A percentile compares a stretch with the other conserved stretches of the same genome.
Conservation (phyloP, 1,284 basidiomycete species). For the Sanghuangporus weigelae region DNA sequence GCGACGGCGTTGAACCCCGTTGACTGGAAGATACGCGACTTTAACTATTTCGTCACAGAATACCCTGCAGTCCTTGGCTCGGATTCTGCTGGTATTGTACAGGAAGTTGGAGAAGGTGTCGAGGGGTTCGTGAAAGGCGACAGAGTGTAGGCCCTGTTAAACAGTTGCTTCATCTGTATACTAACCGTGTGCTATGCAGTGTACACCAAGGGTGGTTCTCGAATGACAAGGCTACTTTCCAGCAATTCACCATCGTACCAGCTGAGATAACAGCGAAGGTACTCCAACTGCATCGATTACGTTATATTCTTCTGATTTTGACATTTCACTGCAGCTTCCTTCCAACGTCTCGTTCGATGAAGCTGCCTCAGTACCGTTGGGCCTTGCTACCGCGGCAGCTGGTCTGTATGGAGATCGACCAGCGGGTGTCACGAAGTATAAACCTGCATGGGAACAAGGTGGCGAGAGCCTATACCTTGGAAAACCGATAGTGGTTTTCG, state of each 20-base stretch:
- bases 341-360: slow-evolving; percentile 40
- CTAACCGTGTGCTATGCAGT: slow-evolving; percentile 25
- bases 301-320: background rate
- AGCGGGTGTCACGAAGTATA: background rate
- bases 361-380: slow-evolving; percentile 29
- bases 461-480: slow-evolving; percentile 23
- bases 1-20: slow-evolving; percentile 39
- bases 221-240: slow-evolving; percentile 39
- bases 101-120: slow-evolving; percentile 47
- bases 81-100: slow-evolving; percentile 55
- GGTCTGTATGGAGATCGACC: slow-evolving; percentile 22
- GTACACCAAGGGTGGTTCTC: slow-evolving; percentile 36
- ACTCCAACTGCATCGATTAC: background rate
- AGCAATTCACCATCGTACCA: slow-evolving; percentile 42
- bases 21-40: slow-evolving; percentile 34
- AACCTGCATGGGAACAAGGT: slow-evolving; percentile 18
- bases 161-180: background rate
- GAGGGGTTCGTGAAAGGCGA: slow-evolving; percentile 48
- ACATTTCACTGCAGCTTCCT: slow-evolving; percentile 30
- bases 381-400: slow-evolving; percentile 25
- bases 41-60: slow-evolving; percentile 26
- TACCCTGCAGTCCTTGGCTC: slow-evolving; percentile 46
- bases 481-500: slow-evolving; percentile 31
- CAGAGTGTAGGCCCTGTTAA: slow-evolving; percentile 40
- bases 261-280: slow-evolving; percentile 41